phyloP scores from a whole-genome alignment of 2,329 filamentous ascomycete species.

The Conoideocrella luteorostrata region DNA sequence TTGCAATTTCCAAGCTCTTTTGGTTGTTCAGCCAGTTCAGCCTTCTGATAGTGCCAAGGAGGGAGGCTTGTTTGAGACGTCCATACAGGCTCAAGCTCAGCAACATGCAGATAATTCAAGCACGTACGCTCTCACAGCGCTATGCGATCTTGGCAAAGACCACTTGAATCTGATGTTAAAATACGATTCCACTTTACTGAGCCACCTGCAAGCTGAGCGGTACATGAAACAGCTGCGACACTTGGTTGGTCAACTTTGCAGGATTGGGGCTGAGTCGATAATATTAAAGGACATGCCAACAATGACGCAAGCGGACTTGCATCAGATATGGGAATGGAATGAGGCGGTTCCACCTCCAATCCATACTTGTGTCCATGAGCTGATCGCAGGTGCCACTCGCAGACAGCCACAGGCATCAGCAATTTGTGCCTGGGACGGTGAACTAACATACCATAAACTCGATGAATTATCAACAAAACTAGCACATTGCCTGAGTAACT shows the following conservation, averaged over 20 bases:
- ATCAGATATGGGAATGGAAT: conserved; percentile 11
- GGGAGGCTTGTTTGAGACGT: conserved; percentile 1
- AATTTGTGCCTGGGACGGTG: conserved; percentile 28
- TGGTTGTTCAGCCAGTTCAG: conserved; percentile 15
- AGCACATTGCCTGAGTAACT: conserved; percentile 7
- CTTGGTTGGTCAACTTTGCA: no score
- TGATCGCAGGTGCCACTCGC: conserved; percentile 2
- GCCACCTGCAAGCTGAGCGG: no score
- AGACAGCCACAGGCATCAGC: conserved; percentile 7
- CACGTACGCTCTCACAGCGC: no score
- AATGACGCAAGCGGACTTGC: conserved; percentile 1
- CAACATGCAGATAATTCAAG: no score
- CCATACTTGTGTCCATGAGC: conserved; percentile 5
- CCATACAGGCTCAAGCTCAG: no score
- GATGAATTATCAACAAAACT: conserved; percentile 6
- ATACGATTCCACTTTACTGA: no score
- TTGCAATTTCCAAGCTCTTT: conserved; percentile 11
- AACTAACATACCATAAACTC: conserved; percentile 30
- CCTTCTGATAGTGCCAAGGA: no score
- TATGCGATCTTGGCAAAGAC: no score
- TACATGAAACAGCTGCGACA: no score
- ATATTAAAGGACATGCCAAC: neutral
- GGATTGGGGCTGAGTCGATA: no score
- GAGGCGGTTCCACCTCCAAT: neutral
- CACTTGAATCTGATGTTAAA: no score